Evolutionary conservation across 1,139 yeast species (phyloP).

Genomic region (Protomyces macrosporus): DNA sequence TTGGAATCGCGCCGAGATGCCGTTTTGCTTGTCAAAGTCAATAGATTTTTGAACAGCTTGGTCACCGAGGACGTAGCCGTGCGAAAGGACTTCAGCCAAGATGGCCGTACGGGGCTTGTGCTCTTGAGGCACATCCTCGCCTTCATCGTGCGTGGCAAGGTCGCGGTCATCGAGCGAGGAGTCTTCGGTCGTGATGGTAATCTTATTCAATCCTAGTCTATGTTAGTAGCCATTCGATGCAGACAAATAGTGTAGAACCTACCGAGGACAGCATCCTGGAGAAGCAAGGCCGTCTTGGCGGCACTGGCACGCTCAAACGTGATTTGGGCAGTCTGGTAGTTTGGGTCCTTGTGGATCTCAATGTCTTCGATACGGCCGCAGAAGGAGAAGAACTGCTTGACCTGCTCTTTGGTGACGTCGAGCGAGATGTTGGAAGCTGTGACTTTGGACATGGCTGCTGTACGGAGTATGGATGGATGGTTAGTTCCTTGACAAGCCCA

Average conservation of each 20-base stretch:
- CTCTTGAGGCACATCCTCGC: constrained; percentile 60
- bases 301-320: constrained; percentile 58
- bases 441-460: constrained; percentile 35
- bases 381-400: constrained; percentile 66
- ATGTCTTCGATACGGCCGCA: constrained; percentile 63
- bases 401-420: constrained; percentile 50
- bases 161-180: constrained; percentile 30
- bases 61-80: constrained; percentile 66
- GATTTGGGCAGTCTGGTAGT: constrained; percentile 46
- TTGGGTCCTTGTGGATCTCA: constrained; percentile 35
- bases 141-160: constrained; percentile 17
- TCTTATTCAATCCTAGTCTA: constrained; percentile 37
- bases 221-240: constrained; percentile 43
- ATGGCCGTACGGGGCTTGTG: constrained; percentile 72
- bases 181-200: constrained; percentile 33
- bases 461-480: background rate
- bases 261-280: constrained; percentile 69
- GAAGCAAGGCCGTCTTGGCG: constrained; percentile 63
- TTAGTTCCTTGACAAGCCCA: background rate
- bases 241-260: constrained; percentile 45
- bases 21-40: constrained; percentile 60
- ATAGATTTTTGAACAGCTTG: constrained; percentile 53
- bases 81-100: constrained; percentile 67
- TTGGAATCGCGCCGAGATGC: constrained; percentile 54
- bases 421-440: constrained; percentile 59